Base-by-base conservation (phyloP, 352 stramenopile species). In the Blastocystis sp. region DNA sequence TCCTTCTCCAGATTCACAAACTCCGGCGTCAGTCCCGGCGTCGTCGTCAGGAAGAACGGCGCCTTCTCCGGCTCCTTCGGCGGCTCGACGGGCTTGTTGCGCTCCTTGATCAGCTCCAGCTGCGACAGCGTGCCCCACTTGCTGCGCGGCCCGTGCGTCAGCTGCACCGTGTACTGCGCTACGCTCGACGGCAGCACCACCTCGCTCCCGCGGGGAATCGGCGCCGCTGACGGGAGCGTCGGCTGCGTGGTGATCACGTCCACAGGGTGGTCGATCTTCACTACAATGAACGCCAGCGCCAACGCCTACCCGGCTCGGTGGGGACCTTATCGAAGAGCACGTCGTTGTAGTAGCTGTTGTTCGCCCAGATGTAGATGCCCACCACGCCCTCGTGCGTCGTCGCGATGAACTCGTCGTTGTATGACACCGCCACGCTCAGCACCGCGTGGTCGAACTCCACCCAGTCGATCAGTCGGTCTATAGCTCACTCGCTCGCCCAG, bases 41-140 rank as follows among this genome's bases (percentile, higher is more conserved):
- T 92, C 69, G 95, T 98, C 90, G 97, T 95, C 50, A 98, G 92
- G 91, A 98, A 98, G 45, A 55, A 55, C 59, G 96, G 96, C 55
- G 96, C 96, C 78, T 95, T 93, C 65, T 96, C 95, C 2, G 95
- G 95, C 19, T 96, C 96, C 91, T 98, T 96, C 0, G 95, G 95
- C 21, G 96, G 93, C 85, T 97, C 95, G 33, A 95, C 96, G 9
- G 96, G 95, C 90, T 98, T 98, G 92, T 98, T 98, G 33, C 96
- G 93, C 91, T 97, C 94, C 90, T 98, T 98, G 81, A 98, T 97
- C 45, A 98, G 92, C 90, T 98, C 95, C 65, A 96, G 91, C 74
- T 96, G 93, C 91, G 96, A 55, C 45, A 55, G 45, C 62, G 94
- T 95, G 70, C 95, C 92, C 95, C 95, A 97, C 69, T 96, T 95